Evolutionary conservation across 202 grass and related monocot species (phyloP).

Genomic region (Schoenoplectus tabernaemontani): DNA sequence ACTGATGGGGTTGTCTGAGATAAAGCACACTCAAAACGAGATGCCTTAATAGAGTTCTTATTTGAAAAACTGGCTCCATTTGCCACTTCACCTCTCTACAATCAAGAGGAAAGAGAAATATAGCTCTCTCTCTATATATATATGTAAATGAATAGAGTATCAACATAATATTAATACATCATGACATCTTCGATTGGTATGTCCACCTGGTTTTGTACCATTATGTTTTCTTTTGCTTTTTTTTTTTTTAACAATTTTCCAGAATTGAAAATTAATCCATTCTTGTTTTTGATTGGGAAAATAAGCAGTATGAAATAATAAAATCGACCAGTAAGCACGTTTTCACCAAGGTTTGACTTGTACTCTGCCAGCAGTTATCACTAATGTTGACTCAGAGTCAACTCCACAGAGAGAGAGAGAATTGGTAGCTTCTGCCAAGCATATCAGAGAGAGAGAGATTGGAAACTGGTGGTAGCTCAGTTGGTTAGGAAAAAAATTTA

Average conservation of each 20-base stretch:
- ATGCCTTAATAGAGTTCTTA: constrained; percentile 29
- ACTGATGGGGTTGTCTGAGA: constrained; percentile 60
- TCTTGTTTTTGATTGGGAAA: no score
- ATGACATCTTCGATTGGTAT: not conserved
- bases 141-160: not conserved
- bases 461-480: no score
- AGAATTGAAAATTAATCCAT: no score
- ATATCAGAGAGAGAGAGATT: not conserved
- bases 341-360: no score
- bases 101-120: not conserved
- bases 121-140: no score
- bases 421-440: no score
- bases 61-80: constrained; percentile 24
- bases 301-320: not conserved
- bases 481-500: no score
- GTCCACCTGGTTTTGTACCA: not conserved
- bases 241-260: no score
- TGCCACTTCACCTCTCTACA: constrained; percentile 57
- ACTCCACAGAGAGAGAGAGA: not conserved
- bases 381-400: not conserved
- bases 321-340: not conserved
- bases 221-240: no score
- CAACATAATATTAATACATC: not conserved
- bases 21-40: constrained; percentile 63
- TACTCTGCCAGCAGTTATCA: no score